phyloP scores from a whole-genome alignment of 164 flowering plant species.

The Dillenia suffruticosa region DNA sequence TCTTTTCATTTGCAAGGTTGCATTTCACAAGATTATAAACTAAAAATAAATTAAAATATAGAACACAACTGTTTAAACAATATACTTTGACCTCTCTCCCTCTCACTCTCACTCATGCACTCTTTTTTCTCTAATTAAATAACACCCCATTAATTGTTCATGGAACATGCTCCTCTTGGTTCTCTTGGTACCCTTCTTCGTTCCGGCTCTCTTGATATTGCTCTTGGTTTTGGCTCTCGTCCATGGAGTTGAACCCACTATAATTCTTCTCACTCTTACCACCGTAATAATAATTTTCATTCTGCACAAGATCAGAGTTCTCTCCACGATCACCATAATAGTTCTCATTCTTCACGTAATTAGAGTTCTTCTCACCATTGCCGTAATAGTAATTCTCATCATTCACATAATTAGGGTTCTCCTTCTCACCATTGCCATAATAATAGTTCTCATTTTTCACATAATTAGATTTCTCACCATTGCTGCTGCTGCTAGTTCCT shows the following conservation, averaged over 20 bases:
- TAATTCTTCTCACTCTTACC: constrained; percentile 13
- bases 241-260: constrained; percentile 33
- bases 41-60: too few relatives aligned
- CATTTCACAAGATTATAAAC: too few relatives aligned
- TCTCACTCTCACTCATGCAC: not conserved
- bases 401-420: not conserved
- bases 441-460: not conserved
- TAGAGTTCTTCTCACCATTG: constrained; percentile 5
- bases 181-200: constrained; percentile 20
- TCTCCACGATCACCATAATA: not conserved
- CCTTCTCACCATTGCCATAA: constrained; percentile 1
- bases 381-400: constrained; percentile 4
- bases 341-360: not conserved
- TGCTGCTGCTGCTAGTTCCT: constrained; percentile 8
- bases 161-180: constrained; percentile 26
- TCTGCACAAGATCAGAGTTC: not conserved
- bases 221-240: constrained; percentile 22
- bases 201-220: too few relatives aligned
- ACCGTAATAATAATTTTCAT: constrained; percentile 7
- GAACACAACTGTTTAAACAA: too few relatives aligned
- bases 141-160: constrained; percentile 1
- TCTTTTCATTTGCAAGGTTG: too few relatives aligned
- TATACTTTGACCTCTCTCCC: too few relatives aligned
- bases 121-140: not conserved
- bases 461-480: not conserved